Base-by-base conservation (phyloP, 176 grass and related monocot genomes). In the Oryza officinalis region DNA sequence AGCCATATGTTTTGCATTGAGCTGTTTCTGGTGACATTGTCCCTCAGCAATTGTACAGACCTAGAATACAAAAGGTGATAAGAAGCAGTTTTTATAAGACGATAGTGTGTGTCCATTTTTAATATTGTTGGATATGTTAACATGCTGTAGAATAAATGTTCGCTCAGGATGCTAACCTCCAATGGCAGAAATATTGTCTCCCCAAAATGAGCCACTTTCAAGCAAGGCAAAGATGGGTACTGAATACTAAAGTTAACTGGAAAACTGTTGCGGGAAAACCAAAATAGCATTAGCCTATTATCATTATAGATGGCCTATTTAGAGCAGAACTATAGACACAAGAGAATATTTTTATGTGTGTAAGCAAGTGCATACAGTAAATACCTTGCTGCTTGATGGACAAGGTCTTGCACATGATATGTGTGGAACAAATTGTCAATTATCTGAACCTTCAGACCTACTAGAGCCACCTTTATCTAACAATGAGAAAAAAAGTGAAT, bases 21-120 rank as follows among this genome's bases (percentile, higher is more conserved):
- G 66, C 26, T 73, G 85, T 83, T 90, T 90, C 30, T 72, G 78
- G 78, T 90, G 85, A 79, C 83, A 71, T n/a, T 90, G 88, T 8
- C 83, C 88, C 77, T 82, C 79, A 70, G 82, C 88, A 70, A 90
- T 90, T 66, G 79, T 90, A 71, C 88, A 90, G 12, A 86, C 88
- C 88, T 90, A 65, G 65, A 81, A 32, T 50, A 61, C 67, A 18
- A 30, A 37, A 47, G 66, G 64, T 72, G 69, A 71, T n/a, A 45
- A 44, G 38, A 71, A 71, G 69, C 30, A 67, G 67, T 13, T 33
- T 33, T 32, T 26, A 65, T 12, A 50, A 57, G 10, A 67, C 30
- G 0, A 27, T 10, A n/a, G 9, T 64, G 10, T 64, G n/a, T n/a
- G n/a, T 3, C 17, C 9, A 10, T 64, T 25, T 27, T 2, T 64